Evolutionary conservation across 2,329 filamentous ascomycete genomes (phyloP).

Genomic region (Fusarium nanum): DNA sequence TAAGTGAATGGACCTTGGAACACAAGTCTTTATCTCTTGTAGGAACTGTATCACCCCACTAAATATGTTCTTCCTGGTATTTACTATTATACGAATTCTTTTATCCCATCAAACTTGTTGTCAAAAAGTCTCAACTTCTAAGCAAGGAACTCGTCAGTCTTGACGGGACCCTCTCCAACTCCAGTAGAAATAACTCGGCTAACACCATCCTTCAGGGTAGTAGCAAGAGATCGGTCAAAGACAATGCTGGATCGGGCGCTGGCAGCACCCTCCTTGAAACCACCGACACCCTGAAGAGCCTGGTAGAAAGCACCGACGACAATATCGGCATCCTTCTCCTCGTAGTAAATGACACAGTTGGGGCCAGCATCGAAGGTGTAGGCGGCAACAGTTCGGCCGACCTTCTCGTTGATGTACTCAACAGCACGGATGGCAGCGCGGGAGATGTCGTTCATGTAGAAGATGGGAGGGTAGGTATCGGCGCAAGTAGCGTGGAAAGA

Average conservation of each 20-base stretch:
- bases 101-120: constrained; percentile 33
- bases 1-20: background rate
- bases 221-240: constrained; percentile 73
- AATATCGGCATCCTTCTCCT: constrained; percentile 77
- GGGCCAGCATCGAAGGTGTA: constrained; percentile 99
- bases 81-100: constrained; percentile 4
- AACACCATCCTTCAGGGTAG: constrained; percentile 79
- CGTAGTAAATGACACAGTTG: constrained; percentile 96
- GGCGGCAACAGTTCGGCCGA: constrained; percentile 83
- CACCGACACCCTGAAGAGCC: constrained; percentile 71
- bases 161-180: constrained; percentile 89
- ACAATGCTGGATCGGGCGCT: constrained; percentile 66
- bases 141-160: constrained; percentile 81
- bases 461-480: constrained; percentile 96
- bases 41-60: background rate
- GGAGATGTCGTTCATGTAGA: constrained; percentile 97
- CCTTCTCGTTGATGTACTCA: constrained; percentile 85
- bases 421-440: constrained; percentile 88
- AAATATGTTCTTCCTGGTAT: constrained; percentile 9
- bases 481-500: constrained; percentile 95
- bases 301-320: constrained; percentile 84
- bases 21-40: background rate
- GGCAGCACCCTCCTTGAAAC: constrained; percentile 74
- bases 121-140: constrained; percentile 68
- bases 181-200: constrained; percentile 90